Percentiles rank a stretch among this genome's conserved stretches.
Conservation (phyloP, 1,284 basidiomycete species). For the Neonothopanus nambi region DNA sequence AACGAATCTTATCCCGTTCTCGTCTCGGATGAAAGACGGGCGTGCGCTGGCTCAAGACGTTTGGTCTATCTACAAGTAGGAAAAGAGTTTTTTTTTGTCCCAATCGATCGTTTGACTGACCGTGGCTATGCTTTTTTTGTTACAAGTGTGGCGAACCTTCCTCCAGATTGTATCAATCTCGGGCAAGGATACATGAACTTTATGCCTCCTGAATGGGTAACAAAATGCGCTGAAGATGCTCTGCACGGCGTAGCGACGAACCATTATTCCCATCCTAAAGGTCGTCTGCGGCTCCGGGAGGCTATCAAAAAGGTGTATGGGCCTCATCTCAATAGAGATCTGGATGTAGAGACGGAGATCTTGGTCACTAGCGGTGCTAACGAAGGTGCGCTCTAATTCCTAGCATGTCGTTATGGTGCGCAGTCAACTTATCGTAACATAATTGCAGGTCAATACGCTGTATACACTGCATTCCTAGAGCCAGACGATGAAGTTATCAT, state of each 20-base stretch:
- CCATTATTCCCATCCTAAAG: slow-evolving; percentile 91
- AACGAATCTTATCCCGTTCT: slow-evolving; percentile 58
- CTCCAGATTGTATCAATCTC: slow-evolving; percentile 86
- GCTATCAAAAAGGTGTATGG: slow-evolving; percentile 84
- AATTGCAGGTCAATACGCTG: slow-evolving; percentile 80
- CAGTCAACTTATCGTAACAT: neutral
- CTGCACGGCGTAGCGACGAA: slow-evolving; percentile 70
- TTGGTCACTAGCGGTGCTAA: slow-evolving; percentile 95
- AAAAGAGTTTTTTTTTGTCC: slow-evolving; percentile 33
- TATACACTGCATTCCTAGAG: slow-evolving; percentile 86
- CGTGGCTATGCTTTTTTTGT: neutral
- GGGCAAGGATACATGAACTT: slow-evolving; percentile 97
- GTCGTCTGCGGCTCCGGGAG: slow-evolving; percentile 81
- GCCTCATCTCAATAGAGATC: slow-evolving; percentile 68
- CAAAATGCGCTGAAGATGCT: slow-evolving; percentile 72
- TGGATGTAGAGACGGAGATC: slow-evolving; percentile 89
- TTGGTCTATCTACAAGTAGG: slow-evolving; percentile 94
- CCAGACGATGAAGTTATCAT: slow-evolving; percentile 96
- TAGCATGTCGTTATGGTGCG: neutral
- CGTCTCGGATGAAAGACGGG: slow-evolving; percentile 70
- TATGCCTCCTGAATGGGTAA: slow-evolving; percentile 82
- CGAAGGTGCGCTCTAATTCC: slow-evolving; percentile 62
- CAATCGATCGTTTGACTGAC: too few species aligned
- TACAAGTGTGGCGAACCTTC: slow-evolving; percentile 80
- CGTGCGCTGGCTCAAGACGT: slow-evolving; percentile 82